phyloP scores from a whole-genome alignment of 148 eudicot species.

The Rhododendron henanense region DNA sequence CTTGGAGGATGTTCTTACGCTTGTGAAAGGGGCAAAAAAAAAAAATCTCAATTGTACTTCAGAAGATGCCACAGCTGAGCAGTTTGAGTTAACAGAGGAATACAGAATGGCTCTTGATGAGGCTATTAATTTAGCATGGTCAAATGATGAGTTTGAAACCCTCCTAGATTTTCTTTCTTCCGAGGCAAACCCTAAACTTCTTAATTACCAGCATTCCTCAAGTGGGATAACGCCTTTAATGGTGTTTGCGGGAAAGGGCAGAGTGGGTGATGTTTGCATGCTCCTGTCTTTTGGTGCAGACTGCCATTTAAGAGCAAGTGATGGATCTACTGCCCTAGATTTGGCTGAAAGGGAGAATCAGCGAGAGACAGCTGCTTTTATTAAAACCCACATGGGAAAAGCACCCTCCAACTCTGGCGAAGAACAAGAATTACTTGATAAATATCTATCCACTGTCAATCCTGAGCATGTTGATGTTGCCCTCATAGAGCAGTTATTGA shows the following conservation, averaged over 20 bases:
- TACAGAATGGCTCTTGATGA: constrained; percentile 67
- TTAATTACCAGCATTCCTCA: constrained; percentile 71
- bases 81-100: constrained; percentile 43
- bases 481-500: constrained; percentile 68
- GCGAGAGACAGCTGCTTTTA: constrained; percentile 55
- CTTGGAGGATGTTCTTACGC: constrained; percentile 73
- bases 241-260: constrained; percentile 85
- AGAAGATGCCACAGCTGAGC: constrained; percentile 24
- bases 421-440: constrained; percentile 50
- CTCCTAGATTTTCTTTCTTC: constrained; percentile 68
- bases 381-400: constrained; percentile 53
- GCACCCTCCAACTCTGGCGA: constrained; percentile 34
- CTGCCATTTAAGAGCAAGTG: constrained; percentile 53
- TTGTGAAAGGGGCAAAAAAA: constrained; percentile 40
- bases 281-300: constrained; percentile 91
- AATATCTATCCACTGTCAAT: constrained; percentile 55
- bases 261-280: constrained; percentile 70
- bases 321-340: constrained; percentile 70
- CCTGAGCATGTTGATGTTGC: constrained; percentile 62
- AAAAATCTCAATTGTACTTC: constrained; percentile 40
- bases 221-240: constrained; percentile 87
- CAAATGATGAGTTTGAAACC: constrained; percentile 69
- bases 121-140: constrained; percentile 66
- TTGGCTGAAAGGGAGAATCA: constrained; percentile 72
- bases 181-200: constrained; percentile 36